Base-by-base conservation (phyloP, 2,329 filamentous ascomycete species). In the Colletotrichum limetticola region DNA sequence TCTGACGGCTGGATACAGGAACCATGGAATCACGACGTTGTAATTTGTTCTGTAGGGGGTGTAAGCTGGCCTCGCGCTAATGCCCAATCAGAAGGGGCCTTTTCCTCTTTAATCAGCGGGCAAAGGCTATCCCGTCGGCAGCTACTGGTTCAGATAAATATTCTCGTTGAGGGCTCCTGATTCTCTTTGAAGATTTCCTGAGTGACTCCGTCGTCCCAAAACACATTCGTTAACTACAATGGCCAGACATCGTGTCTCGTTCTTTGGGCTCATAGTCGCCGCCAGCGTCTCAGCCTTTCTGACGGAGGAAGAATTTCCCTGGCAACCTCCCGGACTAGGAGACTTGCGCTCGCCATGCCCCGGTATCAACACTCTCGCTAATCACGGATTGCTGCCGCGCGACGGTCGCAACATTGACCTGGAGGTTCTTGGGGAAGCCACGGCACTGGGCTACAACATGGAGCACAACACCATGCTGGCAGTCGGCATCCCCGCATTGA, bases 311-410 rank as follows among this genome's bases (percentile, higher is more conserved):
- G 14, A 55, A 32, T 68, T 62, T n/a, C 57, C 65, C 1, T 62
- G 57, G 66, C 30, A 62, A 32, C 46, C 66, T 22, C 57, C 66
- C 5, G 28, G 49, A 5, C 46, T 46, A n/a, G 57, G 57, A 14
- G 57, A 68, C 16, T 28, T 68, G 57, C 71, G 76, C 19, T 69
- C 72, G n/a, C 76, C 76, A 14, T 77, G 76, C 56, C 76, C 75
- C 3, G 76, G 76, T 63, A 56, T 77, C 12, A 77, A 77, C 62
- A 74, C 76, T 3, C 71, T 77, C 2, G 76, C 76, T 30, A 75
- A 77, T 26, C 76, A 77, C 57, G 76, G 75, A 6, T 73, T 77
- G 32, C 53, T 76, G 19, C 66, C 71, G 16, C 71, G 71, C 24
- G 62, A 73, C 24, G 71, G 71, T 11, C 62, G 61, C 19, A 66